Evolutionary conservation across 495 filamentous ascomycete genomes (phyloP), one percentile per base, ranked within the genome.

Genomic region (Clavariopsis aquatica): DNA sequence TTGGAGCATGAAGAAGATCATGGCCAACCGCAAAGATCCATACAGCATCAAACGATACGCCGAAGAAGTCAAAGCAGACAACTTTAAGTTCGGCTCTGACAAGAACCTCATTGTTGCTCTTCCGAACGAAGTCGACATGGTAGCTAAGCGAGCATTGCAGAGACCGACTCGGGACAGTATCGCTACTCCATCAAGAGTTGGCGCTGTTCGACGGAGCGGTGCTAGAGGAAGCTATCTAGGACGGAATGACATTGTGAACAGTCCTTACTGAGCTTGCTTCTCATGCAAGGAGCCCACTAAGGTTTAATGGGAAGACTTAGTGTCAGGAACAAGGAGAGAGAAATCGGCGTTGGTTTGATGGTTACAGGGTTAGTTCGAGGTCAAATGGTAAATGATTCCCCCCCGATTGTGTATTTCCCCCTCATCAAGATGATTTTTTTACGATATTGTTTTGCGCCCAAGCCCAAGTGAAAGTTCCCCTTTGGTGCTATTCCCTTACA

Each of bases 81-180:
- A 98, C 74, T 98, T 98, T 87, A 90, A 92, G 67, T 98, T 93
- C 70, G 93, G 93, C 29, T 90, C 86, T 13, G 94, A 98, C 73
- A 96, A 96, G 83, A 96, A 96, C 69, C 90, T 98, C 65, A 96
- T 98, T 72, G 93, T 98, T 22, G 94, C 94, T 1, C 78, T 98
- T 64, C 92, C 95, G 3, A 96, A 98, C 73, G 93, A 96, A 77
- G 93, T 98, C 65, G 93, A 97, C 75, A 97, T 97, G 93, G 90
- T 98, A 24, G 87, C 86, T 46, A 91, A 91, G 76, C 82, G 86
- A 65, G 85, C 84, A 66, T 85, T 98, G 73, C 90, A 89, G 83
- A 88, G 84, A 76, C 91, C 93, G 1, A 96, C 95, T 5, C 81
- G 94, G 38, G 92, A 98, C 82, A 96, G 91, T 71, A 97, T 98